Evolutionary conservation across 1,284 basidiomycete species (phyloP).

Genomic region (Meira miltonrushii): DNA sequence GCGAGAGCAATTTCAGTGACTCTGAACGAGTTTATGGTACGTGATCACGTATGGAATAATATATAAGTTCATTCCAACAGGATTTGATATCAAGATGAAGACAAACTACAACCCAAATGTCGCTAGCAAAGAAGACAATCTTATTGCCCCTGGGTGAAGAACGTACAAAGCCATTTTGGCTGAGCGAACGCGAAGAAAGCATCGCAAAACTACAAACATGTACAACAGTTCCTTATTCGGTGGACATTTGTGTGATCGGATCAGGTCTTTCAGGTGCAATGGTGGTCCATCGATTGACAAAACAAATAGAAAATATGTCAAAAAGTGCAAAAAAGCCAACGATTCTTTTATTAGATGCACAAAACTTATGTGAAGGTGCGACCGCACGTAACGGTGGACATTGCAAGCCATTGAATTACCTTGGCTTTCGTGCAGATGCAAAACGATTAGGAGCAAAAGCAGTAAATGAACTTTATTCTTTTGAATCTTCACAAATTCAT

Average conservation of each 20-base stretch:
- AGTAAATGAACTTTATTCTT: neutral
- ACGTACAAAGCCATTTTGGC: conserved; percentile 2
- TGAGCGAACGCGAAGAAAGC: neutral
- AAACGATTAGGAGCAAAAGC: neutral
- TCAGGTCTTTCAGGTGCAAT: conserved; percentile 3
- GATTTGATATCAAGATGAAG: too few relatives aligned
- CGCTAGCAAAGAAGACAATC: neutral
- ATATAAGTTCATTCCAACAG: too few relatives aligned
- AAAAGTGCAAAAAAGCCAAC: neutral
- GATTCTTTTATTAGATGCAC: neutral
- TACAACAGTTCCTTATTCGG: neutral
- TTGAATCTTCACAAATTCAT: neutral
- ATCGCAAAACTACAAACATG: neutral
- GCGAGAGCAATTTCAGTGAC: too few relatives aligned
- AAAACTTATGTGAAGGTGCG: conserved; percentile 2
- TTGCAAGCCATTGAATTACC: conserved; percentile 4
- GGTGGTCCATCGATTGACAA: neutral
- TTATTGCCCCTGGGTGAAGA: neutral
- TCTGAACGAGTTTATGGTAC: too few relatives aligned
- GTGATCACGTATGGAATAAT: too few relatives aligned
- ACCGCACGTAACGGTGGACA: conserved; percentile 8
- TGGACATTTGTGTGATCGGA: neutral
- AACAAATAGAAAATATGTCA: neutral
- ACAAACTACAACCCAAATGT: too few relatives aligned
- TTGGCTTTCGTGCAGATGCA: neutral